Percentiles rank a stretch among this genome's conserved stretches.
phyloP scores from a whole-genome alignment of 2,329 filamentous ascomycete species.

The Fusarium azukiicola region DNA sequence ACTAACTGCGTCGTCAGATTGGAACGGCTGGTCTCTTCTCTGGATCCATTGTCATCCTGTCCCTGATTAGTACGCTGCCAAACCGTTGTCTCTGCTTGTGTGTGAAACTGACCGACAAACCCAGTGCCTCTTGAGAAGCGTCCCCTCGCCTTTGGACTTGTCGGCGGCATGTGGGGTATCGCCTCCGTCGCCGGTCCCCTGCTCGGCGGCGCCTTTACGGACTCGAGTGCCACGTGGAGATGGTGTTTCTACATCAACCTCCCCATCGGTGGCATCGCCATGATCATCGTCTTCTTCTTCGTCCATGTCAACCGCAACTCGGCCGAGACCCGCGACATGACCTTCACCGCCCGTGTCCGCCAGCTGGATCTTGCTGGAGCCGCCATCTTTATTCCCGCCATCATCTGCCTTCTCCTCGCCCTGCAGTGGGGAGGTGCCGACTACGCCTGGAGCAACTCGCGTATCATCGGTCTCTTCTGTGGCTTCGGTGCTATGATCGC shows the following conservation, averaged over 20 bases:
- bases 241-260: constrained; percentile 75
- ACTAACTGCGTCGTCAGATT: constrained; percentile 56
- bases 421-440: constrained; percentile 77
- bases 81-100: neutral
- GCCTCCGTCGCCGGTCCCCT: constrained; percentile 74
- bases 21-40: constrained; percentile 74
- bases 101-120: neutral
- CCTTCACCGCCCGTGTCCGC: constrained; percentile 63
- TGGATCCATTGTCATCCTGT: constrained; percentile 71
- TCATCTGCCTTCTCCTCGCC: constrained; percentile 76
- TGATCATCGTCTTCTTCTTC: constrained; percentile 70
- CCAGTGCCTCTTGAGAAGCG: constrained; percentile 75
- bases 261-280: constrained; percentile 70
- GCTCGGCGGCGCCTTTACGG: constrained; percentile 72
- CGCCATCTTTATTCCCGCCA: constrained; percentile 72
- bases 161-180: constrained; percentile 78
- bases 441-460: constrained; percentile 72
- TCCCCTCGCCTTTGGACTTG: constrained; percentile 75
- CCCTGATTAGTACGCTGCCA: constrained; percentile 61
- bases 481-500: constrained; percentile 69
- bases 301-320: constrained; percentile 65
- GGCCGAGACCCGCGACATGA: constrained; percentile 57
- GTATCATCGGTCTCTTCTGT: constrained; percentile 73
- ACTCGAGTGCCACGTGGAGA: constrained; percentile 70
- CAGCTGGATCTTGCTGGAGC: constrained; percentile 74